Base-by-base conservation (phyloP, 106 monocot species). In the Platanthera guangdongensis region DNA sequence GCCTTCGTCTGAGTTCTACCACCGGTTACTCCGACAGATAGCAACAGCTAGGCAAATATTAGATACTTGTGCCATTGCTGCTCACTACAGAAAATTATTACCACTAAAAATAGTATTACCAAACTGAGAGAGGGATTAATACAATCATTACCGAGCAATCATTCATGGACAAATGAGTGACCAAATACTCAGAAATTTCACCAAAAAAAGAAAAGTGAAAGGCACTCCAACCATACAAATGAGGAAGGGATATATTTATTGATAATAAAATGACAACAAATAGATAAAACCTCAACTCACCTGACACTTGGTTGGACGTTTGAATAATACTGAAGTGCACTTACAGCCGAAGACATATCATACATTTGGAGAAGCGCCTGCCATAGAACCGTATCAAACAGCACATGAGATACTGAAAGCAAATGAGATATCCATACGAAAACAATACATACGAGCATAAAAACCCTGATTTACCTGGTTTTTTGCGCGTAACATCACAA, bases 301-400 rank as follows among this genome's bases (percentile, higher is more conserved):
- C 85, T 85, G 55, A 90, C 82, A 73, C 85, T 90, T 0, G 90
- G 90, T 50, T 90, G 90, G 21, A 87, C 76, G 57, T 75, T 83
- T 11, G 82, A 75, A 59, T 90, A 90, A 69, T 90, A 90, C 32
- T 90, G 87, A 73, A 90, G 50, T 16, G 83, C 87, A 62, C 47
- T 78, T 51, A 81, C 77, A 60, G 90, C 87, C 3, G 90, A 80
- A 68, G 82, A 28, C 21, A 87, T 78, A 71, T 90, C 90, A 69
- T 87, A 85, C 90, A 90, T 90, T 79, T 90, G 90, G 48, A 90
- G 83, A 81, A 90, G 90, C 73, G 90, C 87, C 90, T 90, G 84
- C 12, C 45, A n/a, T 51, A 18, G 21, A n/a, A 14, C 8, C 21
- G n/a, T 3, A 21, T 46, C 49, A 50, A 72, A 4, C 49, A 72